Evolutionary conservation across 1,284 basidiomycete genomes (phyloP).

Genomic region (Gymnopus androsaceus): DNA sequence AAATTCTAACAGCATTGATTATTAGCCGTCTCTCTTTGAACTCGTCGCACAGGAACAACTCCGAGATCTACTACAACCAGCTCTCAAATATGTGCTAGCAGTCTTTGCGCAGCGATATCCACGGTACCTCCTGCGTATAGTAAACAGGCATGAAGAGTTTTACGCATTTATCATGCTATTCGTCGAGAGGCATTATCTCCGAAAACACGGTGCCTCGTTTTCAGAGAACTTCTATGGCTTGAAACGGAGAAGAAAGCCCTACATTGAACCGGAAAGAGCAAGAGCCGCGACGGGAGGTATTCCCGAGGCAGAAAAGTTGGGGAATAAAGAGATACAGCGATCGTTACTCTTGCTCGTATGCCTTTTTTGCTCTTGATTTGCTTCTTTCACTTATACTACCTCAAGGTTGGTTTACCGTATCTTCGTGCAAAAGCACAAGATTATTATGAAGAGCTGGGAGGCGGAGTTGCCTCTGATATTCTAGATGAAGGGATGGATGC

Average conservation of each 20-base stretch:
- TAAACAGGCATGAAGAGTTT: slow-evolving; percentile 96
- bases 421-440: slow-evolving; percentile 87
- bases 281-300: slow-evolving; percentile 67
- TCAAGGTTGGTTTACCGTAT: slow-evolving; percentile 86
- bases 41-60: slow-evolving; percentile 95
- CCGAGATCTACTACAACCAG: slow-evolving; percentile 89
- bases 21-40: slow-evolving; percentile 95
- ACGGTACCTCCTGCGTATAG: slow-evolving; percentile 86
- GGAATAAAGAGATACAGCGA: slow-evolving; percentile 64
- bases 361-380: neutral
- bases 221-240: slow-evolving; percentile 93
- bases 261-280: slow-evolving; percentile 66
- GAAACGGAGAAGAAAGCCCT: slow-evolving; percentile 73
- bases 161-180: slow-evolving; percentile 88
- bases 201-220: slow-evolving; percentile 83
- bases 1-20: too few relatives aligned
- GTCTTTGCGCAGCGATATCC: slow-evolving; percentile 96
- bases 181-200: slow-evolving; percentile 90
- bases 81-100: slow-evolving; percentile 91
- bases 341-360: slow-evolving; percentile 70
- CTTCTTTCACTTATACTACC: neutral
- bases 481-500: slow-evolving; percentile 55
- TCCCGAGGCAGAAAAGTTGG: slow-evolving; percentile 63
- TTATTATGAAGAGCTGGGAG: slow-evolving; percentile 88
- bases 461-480: slow-evolving; percentile 70